Conservation (phyloP, 163 green algal genomes). For the Volvox carteri region DNA sequence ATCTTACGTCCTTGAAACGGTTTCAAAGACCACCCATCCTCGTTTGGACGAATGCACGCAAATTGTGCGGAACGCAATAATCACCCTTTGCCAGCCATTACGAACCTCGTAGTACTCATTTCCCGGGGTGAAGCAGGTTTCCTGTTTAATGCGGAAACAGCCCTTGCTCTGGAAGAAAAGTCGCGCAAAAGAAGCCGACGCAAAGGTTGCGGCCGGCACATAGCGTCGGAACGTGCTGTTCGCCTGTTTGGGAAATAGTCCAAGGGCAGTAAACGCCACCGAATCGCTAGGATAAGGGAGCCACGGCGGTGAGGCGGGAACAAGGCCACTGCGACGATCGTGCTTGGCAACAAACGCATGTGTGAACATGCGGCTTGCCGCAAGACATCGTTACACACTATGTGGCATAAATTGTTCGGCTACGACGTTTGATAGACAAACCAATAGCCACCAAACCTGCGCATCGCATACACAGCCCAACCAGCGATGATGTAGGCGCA, state of each 20-base stretch:
- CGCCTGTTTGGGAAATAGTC: neutral
- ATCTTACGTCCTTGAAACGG: too few species aligned
- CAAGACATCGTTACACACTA: too few species aligned
- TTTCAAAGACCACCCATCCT: too few species aligned
- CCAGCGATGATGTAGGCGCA: too few species aligned
- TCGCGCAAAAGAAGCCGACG: neutral
- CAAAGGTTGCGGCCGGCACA: conserved; percentile 32
- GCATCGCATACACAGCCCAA: too few species aligned
- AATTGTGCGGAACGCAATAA: too few species aligned
- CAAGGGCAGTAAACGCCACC: too few species aligned
- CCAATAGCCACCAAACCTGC: too few species aligned
- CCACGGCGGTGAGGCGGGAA: neutral
- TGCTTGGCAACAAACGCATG: neutral
- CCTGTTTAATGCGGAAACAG: conserved; percentile 21
- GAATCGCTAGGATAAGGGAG: too few species aligned
- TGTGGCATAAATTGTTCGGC: too few species aligned
- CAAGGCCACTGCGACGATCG: neutral
- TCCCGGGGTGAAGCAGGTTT: neutral
- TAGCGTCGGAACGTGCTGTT: neutral
- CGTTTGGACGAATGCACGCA: too few species aligned
- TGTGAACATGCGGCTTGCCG: neutral
- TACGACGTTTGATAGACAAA: neutral
- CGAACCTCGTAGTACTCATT: conserved; percentile 39
- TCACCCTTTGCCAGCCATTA: too few species aligned
- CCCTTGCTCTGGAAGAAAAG: conserved; percentile 21